phyloP scores from a whole-genome alignment of 495 filamentous ascomycete species.

The Clohesyomyces aquaticus region DNA sequence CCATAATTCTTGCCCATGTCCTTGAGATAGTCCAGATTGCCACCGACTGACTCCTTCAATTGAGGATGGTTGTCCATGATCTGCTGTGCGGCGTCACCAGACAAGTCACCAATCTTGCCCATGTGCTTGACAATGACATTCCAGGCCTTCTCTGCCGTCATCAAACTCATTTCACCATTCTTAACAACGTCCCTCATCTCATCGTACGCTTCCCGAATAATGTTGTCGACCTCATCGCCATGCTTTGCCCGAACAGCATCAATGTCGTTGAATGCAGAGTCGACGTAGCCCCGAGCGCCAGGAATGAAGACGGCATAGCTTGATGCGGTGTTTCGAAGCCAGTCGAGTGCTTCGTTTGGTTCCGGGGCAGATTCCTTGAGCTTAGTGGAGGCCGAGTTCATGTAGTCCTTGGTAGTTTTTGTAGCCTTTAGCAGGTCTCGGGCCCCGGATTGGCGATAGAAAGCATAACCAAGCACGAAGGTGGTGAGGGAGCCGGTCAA shows the following conservation, averaged over 20 bases:
- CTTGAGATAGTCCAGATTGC: constrained; percentile 63
- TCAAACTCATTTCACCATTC: constrained; percentile 54
- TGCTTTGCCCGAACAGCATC: constrained; percentile 63
- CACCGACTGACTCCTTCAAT: constrained; percentile 69
- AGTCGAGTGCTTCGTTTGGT: constrained; percentile 60
- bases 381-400: constrained; percentile 52
- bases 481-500: constrained; percentile 57
- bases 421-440: constrained; percentile 57
- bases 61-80: constrained; percentile 68
- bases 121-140: constrained; percentile 58
- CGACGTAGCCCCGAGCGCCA: constrained; percentile 63
- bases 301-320: constrained; percentile 69
- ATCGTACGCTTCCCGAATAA: constrained; percentile 62
- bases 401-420: constrained; percentile 56
- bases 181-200: constrained; percentile 59
- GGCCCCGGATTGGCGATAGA: constrained; percentile 64
- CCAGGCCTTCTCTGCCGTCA: constrained; percentile 57
- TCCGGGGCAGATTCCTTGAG: constrained; percentile 60
- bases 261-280: constrained; percentile 65
- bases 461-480: constrained; percentile 54
- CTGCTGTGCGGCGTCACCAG: constrained; percentile 59
- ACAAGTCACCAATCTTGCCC: constrained; percentile 56
- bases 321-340: constrained; percentile 60
- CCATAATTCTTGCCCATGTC: constrained; percentile 66
- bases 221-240: constrained; percentile 63